Conservation (phyloP, 2,329 filamentous ascomycete species). For the Ramularia endophylla region DNA sequence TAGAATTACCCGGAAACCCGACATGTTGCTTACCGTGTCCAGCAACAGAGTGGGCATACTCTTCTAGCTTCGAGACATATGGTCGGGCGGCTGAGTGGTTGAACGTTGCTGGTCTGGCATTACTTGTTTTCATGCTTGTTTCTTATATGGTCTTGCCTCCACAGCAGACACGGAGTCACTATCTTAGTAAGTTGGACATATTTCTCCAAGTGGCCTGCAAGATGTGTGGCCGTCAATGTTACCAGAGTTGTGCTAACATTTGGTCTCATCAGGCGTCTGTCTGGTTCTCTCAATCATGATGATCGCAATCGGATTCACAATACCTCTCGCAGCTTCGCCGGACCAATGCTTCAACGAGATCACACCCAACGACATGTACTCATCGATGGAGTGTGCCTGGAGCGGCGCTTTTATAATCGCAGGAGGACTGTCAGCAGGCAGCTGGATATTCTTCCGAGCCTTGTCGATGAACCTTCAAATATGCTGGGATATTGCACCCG, state of each 20-base stretch:
- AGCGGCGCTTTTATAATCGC: slow-evolving; percentile 81
- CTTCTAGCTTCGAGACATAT: slow-evolving; percentile 51
- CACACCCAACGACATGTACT: slow-evolving; percentile 88
- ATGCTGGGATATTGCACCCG: slow-evolving; percentile 91
- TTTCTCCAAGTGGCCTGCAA: too few species aligned
- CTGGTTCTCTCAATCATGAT: slow-evolving; percentile 68
- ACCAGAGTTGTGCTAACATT: too few species aligned
- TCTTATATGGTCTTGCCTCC: slow-evolving; percentile 77
- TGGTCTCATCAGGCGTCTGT: slow-evolving; percentile 53
- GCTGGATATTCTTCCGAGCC: slow-evolving; percentile 88
- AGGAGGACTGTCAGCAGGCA: slow-evolving; percentile 74
- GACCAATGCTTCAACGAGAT: slow-evolving; percentile 83
- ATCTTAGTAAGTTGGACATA: slow-evolving; percentile 51
- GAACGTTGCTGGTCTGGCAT: slow-evolving; percentile 65
- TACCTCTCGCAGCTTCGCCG: slow-evolving; percentile 73
- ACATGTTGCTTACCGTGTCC: slow-evolving; percentile 89
- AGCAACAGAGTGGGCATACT: slow-evolving; percentile 68
- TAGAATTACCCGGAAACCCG: slow-evolving; percentile 42
- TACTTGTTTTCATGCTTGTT: slow-evolving; percentile 68
- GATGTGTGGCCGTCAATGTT: too few species aligned
- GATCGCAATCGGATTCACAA: slow-evolving; percentile 88
- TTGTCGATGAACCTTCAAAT: slow-evolving; percentile 89
- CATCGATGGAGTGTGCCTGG: slow-evolving; percentile 73
- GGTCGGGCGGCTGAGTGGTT: slow-evolving; percentile 73
- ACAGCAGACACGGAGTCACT: slow-evolving; percentile 87